These are phyloP conservation scores for Suillus subaureus DNA, from an alignment of 768 basidiomycete species.

Conservation along the genomic window DNA sequence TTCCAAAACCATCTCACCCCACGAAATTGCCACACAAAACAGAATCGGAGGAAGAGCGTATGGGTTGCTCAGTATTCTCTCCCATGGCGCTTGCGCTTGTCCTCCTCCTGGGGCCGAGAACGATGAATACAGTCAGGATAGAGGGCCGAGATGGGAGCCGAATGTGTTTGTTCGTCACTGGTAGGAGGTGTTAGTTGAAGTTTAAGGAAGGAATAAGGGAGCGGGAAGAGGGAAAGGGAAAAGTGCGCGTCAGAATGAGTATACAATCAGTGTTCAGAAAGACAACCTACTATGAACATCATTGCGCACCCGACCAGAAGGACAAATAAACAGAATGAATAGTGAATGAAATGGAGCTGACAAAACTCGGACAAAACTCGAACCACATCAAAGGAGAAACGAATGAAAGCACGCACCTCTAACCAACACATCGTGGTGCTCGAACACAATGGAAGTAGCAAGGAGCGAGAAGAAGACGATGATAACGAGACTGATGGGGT, in stretches of 20 bases:
- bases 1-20: constrained; percentile 51
- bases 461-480: constrained; percentile 59
- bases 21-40: constrained; percentile 56
- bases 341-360: neutral
- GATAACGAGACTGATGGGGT: constrained; percentile 60
- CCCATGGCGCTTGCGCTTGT: neutral
- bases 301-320: neutral
- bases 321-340: neutral
- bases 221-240: neutral
- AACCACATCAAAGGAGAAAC: neutral
- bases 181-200: neutral
- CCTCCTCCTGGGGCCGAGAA: neutral
- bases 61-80: constrained; percentile 64
- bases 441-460: constrained; percentile 56
- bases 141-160: neutral
- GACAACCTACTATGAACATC: neutral
- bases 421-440: constrained; percentile 67
- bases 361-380: neutral
- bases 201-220: neutral
- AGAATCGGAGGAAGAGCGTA: constrained; percentile 67
- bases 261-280: neutral
- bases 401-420: constrained; percentile 48
- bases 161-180: neutral
- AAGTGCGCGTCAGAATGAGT: neutral
- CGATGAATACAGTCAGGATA: neutral